These are phyloP conservation scores for Lomentospora prolificans DNA, from an alignment of 2,329 filamentous ascomycete genomes.

Conservation along the genomic window DNA sequence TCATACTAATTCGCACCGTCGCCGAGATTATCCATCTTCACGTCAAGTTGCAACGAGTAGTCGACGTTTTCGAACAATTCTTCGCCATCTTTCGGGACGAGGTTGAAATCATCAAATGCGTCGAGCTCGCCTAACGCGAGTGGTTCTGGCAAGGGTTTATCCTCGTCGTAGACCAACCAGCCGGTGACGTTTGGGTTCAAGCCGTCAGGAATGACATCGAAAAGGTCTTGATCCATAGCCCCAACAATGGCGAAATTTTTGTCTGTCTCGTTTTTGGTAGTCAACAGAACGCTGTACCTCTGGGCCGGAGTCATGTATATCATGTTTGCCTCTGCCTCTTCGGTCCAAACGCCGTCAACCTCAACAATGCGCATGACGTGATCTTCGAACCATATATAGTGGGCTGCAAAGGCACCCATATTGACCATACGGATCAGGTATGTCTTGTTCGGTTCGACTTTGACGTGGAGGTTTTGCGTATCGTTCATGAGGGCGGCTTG, in stretches of 20 bases:
- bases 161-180: constrained; percentile 50
- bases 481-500: constrained; percentile 64
- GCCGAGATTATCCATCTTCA: constrained; percentile 55
- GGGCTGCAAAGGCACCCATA: constrained; percentile 60
- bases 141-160: constrained; percentile 36
- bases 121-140: constrained; percentile 50
- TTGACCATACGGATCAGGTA: constrained; percentile 67
- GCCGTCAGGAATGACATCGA: constrained; percentile 52
- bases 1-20: constrained; percentile 40
- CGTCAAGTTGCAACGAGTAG: constrained; percentile 50
- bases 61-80: constrained; percentile 51
- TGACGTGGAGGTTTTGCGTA: constrained; percentile 47
- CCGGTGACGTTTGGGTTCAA: constrained; percentile 61
- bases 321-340: constrained; percentile 48
- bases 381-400: constrained; percentile 58
- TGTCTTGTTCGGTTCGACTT: constrained; percentile 56
- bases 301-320: constrained; percentile 62
- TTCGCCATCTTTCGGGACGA: constrained; percentile 59
- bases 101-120: constrained; percentile 62
- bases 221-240: constrained; percentile 57
- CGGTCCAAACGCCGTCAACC: constrained; percentile 61
- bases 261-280: constrained; percentile 49
- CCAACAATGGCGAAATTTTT: constrained; percentile 58
- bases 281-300: constrained; percentile 52
- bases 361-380: constrained; percentile 62